Evolutionary conservation across 169 alveolate genomes (phyloP).

Genomic region (Cryptosporidium andersoni): DNA sequence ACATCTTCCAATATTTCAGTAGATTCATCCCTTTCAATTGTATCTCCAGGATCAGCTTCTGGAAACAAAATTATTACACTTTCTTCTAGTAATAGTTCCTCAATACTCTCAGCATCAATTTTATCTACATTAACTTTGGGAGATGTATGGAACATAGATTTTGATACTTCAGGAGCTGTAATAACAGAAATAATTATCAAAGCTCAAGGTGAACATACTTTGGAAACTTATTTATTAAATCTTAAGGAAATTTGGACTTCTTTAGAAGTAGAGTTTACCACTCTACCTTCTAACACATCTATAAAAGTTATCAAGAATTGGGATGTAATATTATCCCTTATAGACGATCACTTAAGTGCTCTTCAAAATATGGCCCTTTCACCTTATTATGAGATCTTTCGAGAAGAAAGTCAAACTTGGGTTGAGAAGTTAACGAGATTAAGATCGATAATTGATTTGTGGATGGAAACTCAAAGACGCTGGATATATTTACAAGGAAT

Average conservation of each 20-base stretch:
- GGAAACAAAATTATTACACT: not conserved
- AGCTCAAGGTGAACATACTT: conserved; percentile 97
- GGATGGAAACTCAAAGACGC: conserved; percentile 97
- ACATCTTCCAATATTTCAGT: not conserved
- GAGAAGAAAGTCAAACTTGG: conserved; percentile 94
- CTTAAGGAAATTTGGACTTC: conserved; percentile 91
- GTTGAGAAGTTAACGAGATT: conserved; percentile 93
- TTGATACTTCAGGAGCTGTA: conserved; percentile 5
- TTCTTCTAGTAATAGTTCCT: conserved; percentile 21
- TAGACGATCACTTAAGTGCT: conserved; percentile 94
- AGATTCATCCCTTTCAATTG: no score
- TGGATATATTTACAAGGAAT: conserved; percentile 98
- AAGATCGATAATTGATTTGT: conserved; percentile 90
- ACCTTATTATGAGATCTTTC: conserved; percentile 89
- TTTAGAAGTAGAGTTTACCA: conserved; percentile 85
- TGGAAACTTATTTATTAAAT: conserved; percentile 88
- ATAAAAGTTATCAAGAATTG: conserved; percentile 95
- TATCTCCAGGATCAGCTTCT: no score
- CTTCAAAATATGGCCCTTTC: conserved; percentile 93
- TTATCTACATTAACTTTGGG: conserved; percentile 88
- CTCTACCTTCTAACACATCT: conserved; percentile 86
- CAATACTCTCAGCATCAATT: conserved; percentile 11
- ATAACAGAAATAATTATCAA: conserved; percentile 87
- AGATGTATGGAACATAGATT: conserved; percentile 84
- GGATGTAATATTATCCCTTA: conserved; percentile 93